Base-by-base conservation (phyloP, 192 early-diverging fungal species). In the Coemansia sp. region DNA sequence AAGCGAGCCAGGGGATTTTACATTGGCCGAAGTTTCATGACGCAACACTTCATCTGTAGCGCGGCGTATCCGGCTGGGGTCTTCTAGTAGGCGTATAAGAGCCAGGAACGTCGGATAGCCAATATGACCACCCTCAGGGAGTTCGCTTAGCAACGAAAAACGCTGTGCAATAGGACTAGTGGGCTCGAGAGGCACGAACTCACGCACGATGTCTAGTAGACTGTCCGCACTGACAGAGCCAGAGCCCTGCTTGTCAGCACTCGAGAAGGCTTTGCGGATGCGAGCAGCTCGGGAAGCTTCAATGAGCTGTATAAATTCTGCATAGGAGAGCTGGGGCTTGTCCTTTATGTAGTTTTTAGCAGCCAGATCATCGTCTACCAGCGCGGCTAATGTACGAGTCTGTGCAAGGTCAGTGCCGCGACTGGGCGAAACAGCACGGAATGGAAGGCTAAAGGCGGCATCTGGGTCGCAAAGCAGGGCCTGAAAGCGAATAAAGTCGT, bases 401-500 rank as follows among this genome's bases (percentile, higher is more conserved):
- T 56, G 60, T 25, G 67, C 48, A 32, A 64, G 47, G 32, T 62
- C 68, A 27, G 60, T 28, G 59, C 22, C 30, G 4, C 62, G 21
- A 34, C 21, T 24, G 19, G 28, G 57, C 10, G 67, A 71, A 31
- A 84, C 69, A 8, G 72, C 62, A 7, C 70, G 56, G 62, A 84
- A 85, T 10, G 81, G 68, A 57, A 87, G 59, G 50, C 78, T 69
- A 48, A 67, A 81, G 26, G 84, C 83, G 21, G 85, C 85, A 60
- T 84, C 82, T 21, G 83, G 73, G 10, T 64, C 66, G 23, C 65
- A 52, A n/a, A 88, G 69, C 41, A 84, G 31, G 22, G 54, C 28
- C 38, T 84, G 79, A 64, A 88, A 87, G 28, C 59, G 58, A 19
- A 83, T 26, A 67, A 85, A 87, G 50, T 85, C 84, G 30, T 79